Evolutionary conservation across 192 early-diverging fungal genomes (phyloP).

Genomic region (Backusella psychrophila): DNA sequence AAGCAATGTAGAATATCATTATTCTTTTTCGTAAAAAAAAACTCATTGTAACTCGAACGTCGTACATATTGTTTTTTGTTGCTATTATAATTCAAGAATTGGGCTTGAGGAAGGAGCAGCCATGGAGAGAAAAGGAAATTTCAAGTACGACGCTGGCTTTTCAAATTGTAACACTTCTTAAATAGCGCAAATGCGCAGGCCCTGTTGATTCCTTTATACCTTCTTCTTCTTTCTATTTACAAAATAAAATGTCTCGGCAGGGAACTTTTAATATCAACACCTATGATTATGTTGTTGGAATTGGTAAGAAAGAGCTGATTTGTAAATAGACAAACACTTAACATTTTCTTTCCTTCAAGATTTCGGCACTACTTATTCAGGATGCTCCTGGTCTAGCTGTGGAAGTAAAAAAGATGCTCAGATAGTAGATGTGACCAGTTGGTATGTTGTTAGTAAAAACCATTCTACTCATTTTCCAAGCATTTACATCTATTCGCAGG

Average conservation of each 20-base stretch:
- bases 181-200: neutral
- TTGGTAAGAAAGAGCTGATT: neutral
- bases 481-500: neutral
- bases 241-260: neutral
- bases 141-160: neutral
- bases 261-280: neutral
- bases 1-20: too few relatives aligned
- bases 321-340: neutral
- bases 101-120: neutral
- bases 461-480: neutral
- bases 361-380: neutral
- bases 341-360: neutral
- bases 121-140: neutral
- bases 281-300: neutral
- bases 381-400: neutral
- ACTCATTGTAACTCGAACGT: neutral
- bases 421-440: neutral
- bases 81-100: neutral
- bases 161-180: neutral
- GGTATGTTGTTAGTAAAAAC: neutral
- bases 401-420: neutral
- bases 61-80: neutral
- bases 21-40: too few relatives aligned
- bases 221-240: neutral
- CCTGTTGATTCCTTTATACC: neutral